Conservation (phyloP, 148 eudicot species). For the Rhododendron mucronatum region DNA sequence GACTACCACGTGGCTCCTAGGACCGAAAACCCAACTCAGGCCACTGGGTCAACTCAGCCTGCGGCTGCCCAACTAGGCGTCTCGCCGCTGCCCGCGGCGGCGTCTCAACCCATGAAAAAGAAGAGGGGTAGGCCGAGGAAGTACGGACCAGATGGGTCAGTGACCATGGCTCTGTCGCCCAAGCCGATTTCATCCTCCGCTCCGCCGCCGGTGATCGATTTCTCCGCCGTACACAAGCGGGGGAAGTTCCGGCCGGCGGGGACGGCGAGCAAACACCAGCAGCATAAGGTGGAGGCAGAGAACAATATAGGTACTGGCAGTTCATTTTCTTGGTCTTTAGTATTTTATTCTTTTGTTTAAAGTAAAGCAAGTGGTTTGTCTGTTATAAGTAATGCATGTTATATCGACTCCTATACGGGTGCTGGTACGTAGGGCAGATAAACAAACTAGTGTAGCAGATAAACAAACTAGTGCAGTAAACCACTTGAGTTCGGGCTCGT, state of each 20-base stretch:
- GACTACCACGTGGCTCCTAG: constrained; percentile 73
- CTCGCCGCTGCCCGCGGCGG: constrained; percentile 12
- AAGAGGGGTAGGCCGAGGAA: constrained; percentile 94
- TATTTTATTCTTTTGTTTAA: background rate
- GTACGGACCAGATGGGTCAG: constrained; percentile 77
- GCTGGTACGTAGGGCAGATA: background rate
- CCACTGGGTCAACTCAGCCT: constrained; percentile 41
- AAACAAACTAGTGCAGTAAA: background rate
- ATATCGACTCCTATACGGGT: background rate
- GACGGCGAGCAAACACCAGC: constrained; percentile 41
- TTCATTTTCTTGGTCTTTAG: background rate
- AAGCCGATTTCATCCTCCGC: constrained; percentile 69
- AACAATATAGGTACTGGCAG: constrained; percentile 38
- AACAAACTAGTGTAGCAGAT: background rate
- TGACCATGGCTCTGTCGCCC: constrained; percentile 49
- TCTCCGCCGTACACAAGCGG: constrained; percentile 56
- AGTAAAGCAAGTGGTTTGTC: constrained; percentile 7
- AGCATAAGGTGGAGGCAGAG: constrained; percentile 47
- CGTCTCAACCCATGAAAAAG: constrained; percentile 38
- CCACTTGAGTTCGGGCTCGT: background rate
- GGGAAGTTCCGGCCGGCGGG: constrained; percentile 43
- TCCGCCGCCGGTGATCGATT: constrained; percentile 73
- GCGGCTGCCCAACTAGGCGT: constrained; percentile 23
- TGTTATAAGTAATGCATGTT: background rate
- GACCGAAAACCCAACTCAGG: constrained; percentile 41